Evolutionary conservation across 2,329 filamentous ascomycete genomes (phyloP).

Genomic region (Trichophaea hybrida): DNA sequence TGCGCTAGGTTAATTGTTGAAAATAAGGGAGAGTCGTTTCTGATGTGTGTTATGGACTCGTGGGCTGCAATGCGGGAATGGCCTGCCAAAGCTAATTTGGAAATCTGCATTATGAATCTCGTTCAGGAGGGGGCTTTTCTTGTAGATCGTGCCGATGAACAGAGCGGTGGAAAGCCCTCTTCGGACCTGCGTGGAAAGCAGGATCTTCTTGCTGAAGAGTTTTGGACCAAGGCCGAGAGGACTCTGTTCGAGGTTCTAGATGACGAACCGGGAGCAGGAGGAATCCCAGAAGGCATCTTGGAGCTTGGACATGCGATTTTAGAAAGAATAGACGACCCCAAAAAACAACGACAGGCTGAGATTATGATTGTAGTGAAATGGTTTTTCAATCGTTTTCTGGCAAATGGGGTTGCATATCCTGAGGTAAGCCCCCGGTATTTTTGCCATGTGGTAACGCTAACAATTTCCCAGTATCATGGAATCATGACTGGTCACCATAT

Average conservation of each 20-base stretch:
- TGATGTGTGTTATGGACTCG: conserved; percentile 71
- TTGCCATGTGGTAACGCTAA: background rate
- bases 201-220: conserved; percentile 69
- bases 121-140: conserved; percentile 86
- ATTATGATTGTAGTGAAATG: conserved; percentile 62
- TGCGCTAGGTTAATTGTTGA: conserved; percentile 71
- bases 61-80: conserved; percentile 80
- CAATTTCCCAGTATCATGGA: conserved; percentile 36
- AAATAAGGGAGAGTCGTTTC: conserved; percentile 63
- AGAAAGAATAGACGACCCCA: conserved; percentile 53
- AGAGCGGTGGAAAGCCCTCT: conserved; percentile 49
- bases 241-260: conserved; percentile 75
- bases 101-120: conserved; percentile 89
- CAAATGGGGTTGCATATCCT: conserved; percentile 72
- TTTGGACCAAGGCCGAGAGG: conserved; percentile 69
- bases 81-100: conserved; percentile 77
- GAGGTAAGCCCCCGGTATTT: conserved; percentile 44
- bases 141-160: conserved; percentile 69
- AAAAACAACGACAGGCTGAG: conserved; percentile 44
- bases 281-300: conserved; percentile 72
- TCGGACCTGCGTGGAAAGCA: conserved; percentile 35
- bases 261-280: conserved; percentile 59
- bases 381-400: conserved; percentile 78
- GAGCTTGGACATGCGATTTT: conserved; percentile 75
- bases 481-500: conserved; percentile 84